Conservation (phyloP, 1,139 yeast genomes). For the Kluyveromyces sp. region DNA sequence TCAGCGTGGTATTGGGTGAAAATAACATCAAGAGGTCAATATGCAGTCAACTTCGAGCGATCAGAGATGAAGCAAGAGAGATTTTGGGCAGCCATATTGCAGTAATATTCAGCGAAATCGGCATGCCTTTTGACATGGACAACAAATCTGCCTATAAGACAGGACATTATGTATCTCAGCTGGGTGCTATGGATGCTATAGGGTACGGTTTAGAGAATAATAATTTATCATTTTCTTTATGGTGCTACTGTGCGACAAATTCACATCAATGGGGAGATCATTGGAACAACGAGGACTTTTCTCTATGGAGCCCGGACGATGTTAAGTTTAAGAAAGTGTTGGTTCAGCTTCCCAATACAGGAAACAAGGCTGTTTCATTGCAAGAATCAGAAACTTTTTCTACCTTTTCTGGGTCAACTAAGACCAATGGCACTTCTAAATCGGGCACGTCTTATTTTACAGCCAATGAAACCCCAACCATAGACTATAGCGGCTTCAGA, state of each 20-base stretch:
- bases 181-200: conserved; percentile 77
- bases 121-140: conserved; percentile 96
- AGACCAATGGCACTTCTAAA: background rate
- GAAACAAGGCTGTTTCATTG: background rate
- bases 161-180: conserved; percentile 66
- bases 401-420: background rate
- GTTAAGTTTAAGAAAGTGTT: conserved; percentile 8
- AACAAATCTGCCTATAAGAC: conserved; percentile 55
- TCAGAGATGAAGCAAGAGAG: conserved; percentile 55
- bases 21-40: conserved; percentile 66
- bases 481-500: conserved; percentile 48
- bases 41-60: conserved; percentile 54
- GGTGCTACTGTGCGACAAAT: conserved; percentile 77
- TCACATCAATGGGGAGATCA: conserved; percentile 78
- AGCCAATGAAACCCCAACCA: conserved; percentile 5
- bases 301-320: conserved; percentile 76
- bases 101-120: conserved; percentile 83
- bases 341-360: conserved; percentile 3
- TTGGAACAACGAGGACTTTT: conserved; percentile 92
- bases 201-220: conserved; percentile 70
- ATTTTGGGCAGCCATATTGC: conserved; percentile 57
- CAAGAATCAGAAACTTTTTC: conserved; percentile 3
- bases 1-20: conserved; percentile 78
- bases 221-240: conserved; percentile 64
- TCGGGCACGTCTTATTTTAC: background rate